Conservation (phyloP, 1,139 yeast species). For the Pichia sp. region DNA sequence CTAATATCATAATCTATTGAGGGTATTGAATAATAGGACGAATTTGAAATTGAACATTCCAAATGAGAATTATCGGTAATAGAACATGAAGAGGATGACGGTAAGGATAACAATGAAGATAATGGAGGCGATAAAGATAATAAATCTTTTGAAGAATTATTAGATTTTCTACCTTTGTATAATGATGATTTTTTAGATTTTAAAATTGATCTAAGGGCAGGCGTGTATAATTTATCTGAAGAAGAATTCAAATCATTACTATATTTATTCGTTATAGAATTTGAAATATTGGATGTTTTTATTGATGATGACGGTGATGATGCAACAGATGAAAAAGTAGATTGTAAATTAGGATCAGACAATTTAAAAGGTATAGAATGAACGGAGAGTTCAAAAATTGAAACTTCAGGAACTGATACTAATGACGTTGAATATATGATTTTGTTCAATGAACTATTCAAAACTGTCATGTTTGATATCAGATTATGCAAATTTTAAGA, state of each 20-base stretch:
- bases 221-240: slow-evolving; percentile 8
- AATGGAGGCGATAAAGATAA: neutral
- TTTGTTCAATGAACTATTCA: no score
- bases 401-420: neutral
- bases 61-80: neutral
- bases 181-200: slow-evolving; percentile 7
- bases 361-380: neutral
- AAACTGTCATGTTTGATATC: no score
- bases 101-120: no score
- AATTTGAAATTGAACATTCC: neutral
- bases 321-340: neutral
- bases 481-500: no score
- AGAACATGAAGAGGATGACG: neutral
- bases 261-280: no score
- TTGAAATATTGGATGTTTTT: no score
- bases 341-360: neutral
- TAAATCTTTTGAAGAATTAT: slow-evolving; percentile 1
- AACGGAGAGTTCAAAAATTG: neutral
- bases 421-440: neutral
- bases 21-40: neutral
- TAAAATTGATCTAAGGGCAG: slow-evolving; percentile 18
- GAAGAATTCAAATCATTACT: no score
- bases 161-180: slow-evolving; percentile 3
- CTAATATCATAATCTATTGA: neutral
- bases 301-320: neutral